A percentile compares a stretch with the other conserved stretches of the same genome.
Evolutionary conservation across 108 stramenopile species (phyloP).

Genomic region (Discostella stelligeroides): DNA sequence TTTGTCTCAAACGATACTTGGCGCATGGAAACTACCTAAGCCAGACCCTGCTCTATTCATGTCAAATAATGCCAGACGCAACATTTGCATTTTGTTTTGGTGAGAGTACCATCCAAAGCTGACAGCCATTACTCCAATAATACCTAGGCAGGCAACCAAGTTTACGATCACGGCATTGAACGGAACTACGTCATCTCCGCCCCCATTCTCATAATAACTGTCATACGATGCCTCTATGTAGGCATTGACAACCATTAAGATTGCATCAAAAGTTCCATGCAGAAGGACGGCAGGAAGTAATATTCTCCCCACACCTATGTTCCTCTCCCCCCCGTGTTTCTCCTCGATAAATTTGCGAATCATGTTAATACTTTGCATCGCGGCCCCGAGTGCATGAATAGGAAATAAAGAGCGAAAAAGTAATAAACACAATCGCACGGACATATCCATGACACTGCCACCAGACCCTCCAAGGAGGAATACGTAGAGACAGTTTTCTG

Average conservation of each 20-base stretch:
- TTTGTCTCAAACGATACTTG: conserved; percentile 19
- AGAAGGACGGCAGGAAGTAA: conserved; percentile 77
- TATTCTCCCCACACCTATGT: conserved; percentile 88
- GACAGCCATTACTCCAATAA: conserved; percentile 59
- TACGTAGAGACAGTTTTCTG: conserved; percentile 89
- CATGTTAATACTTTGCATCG: conserved; percentile 86
- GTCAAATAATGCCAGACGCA: conserved; percentile 67
- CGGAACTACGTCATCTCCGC: conserved; percentile 58
- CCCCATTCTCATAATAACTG: conserved; percentile 59
- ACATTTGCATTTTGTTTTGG: conserved; percentile 61
- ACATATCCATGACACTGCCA: conserved; percentile 27
- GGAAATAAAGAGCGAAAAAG: conserved; percentile 86
- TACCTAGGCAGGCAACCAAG: conserved; percentile 64
- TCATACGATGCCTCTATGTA: conserved; percentile 78
- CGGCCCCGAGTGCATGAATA: conserved; percentile 86
- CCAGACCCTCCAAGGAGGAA: conserved; percentile 78
- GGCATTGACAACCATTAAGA: conserved; percentile 74
- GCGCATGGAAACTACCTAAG: conserved; percentile 22
- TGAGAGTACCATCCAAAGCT: conserved; percentile 72
- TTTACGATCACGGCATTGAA: conserved; percentile 73
- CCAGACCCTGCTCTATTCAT: conserved; percentile 39
- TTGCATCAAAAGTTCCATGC: conserved; percentile 87
- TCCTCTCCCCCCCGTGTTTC: conserved; percentile 41
- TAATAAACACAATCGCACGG: conserved; percentile 73
- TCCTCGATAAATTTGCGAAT: conserved; percentile 83